These are phyloP conservation scores for Lentinula boryana DNA, from an alignment of 768 basidiomycete species.

Conservation along the genomic window DNA sequence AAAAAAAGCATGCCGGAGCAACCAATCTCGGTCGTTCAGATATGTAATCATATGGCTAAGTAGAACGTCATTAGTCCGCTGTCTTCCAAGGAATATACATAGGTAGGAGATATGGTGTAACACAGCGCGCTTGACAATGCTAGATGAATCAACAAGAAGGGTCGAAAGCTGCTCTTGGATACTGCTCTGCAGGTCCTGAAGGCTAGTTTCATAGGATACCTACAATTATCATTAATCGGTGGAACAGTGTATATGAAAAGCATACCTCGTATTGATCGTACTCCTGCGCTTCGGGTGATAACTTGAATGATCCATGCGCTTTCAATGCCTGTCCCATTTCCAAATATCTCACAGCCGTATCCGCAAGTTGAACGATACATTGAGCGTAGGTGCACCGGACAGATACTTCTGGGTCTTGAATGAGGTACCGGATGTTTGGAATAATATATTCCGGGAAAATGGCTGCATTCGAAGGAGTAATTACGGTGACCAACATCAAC, in stretches of 20 bases:
- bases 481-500: conserved; percentile 60
- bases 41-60: conserved; percentile 87
- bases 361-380: conserved; percentile 78
- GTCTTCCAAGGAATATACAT: conserved; percentile 89
- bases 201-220: conserved; percentile 86
- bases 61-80: conserved; percentile 91
- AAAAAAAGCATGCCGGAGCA: conserved; percentile 86
- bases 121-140: conserved; percentile 87
- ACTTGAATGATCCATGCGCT: conserved; percentile 69
- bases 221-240: conserved; percentile 23
- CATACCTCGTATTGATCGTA: conserved; percentile 79
- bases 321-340: conserved; percentile 93
- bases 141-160: conserved; percentile 83
- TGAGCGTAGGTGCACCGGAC: conserved; percentile 77
- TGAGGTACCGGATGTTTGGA: conserved; percentile 79
- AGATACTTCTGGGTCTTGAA: conserved; percentile 80
- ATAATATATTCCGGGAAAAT: conserved; percentile 96
- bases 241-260: background rate
- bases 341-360: conserved; percentile 80
- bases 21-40: conserved; percentile 89
- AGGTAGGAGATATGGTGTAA: conserved; percentile 81
- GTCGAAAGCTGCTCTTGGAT: conserved; percentile 86
- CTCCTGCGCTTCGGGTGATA: conserved; percentile 59
- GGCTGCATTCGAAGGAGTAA: conserved; percentile 79
- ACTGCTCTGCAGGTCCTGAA: conserved; percentile 78